These are phyloP conservation scores for Cordyceps tenuipes DNA, from an alignment of 2,329 filamentous ascomycete species.

Conservation along the genomic window DNA sequence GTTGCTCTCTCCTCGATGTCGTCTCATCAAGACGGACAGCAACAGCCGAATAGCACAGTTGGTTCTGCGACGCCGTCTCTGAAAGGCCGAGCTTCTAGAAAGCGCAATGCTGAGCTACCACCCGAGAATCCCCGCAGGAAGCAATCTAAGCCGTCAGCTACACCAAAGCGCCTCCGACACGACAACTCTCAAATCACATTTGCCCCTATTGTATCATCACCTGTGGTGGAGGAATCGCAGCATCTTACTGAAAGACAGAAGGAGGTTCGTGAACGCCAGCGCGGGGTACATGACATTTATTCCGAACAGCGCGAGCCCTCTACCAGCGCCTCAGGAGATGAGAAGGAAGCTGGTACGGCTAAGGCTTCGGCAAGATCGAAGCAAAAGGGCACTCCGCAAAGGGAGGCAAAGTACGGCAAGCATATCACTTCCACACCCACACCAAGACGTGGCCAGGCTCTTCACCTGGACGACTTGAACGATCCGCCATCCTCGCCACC, in stretches of 20 bases:
- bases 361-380: conserved; percentile 16
- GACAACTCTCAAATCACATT: conserved; percentile 79
- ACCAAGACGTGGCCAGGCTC: conserved; percentile 44
- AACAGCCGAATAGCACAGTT: neutral
- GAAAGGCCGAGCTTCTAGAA: conserved; percentile 16
- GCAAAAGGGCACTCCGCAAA: conserved; percentile 39
- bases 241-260: conserved; percentile 70
- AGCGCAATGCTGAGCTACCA: conserved; percentile 1
- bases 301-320: conserved; percentile 44
- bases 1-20: conserved; percentile 24
- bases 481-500: conserved; percentile 53
- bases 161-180: conserved; percentile 56
- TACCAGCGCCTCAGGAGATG: conserved; percentile 7
- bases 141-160: conserved; percentile 23
- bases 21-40: conserved; percentile 18
- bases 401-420: conserved; percentile 36
- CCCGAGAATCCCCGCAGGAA: neutral
- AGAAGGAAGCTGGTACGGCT: neutral
- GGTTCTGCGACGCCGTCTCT: conserved; percentile 13
- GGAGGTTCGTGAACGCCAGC: conserved; percentile 68
- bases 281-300: conserved; percentile 58
- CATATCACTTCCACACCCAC: conserved; percentile 53
- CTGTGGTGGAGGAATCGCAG: conserved; percentile 54
- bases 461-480: conserved; percentile 41
- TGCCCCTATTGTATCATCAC: conserved; percentile 53